A percentile compares a stretch with the other conserved stretches of the same genome.
Evolutionary conservation across 257 asterid genomes (phyloP).

Genomic region (Primulina huaijiensis): DNA sequence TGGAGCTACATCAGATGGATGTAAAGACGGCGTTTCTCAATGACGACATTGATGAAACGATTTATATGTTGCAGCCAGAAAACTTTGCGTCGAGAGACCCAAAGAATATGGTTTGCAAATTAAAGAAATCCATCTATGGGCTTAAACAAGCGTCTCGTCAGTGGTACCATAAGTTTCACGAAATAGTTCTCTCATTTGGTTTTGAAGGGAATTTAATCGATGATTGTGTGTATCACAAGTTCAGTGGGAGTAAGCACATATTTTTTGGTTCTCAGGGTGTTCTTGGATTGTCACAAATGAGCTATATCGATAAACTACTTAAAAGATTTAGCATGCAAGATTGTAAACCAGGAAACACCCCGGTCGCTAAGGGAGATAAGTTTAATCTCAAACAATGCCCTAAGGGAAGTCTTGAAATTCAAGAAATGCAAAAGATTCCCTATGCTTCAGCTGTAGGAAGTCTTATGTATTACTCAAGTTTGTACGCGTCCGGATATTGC

Average conservation of each 20-base stretch:
- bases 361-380: background rate
- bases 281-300: background rate
- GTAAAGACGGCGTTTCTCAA: background rate
- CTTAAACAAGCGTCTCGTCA: background rate
- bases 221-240: too few relatives aligned
- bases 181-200: too few relatives aligned
- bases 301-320: background rate
- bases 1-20: background rate
- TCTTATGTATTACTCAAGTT: background rate
- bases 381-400: background rate
- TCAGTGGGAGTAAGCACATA: too few relatives aligned
- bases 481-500: too few relatives aligned
- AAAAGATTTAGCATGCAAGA: background rate
- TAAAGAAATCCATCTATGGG: background rate
- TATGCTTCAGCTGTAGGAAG: background rate
- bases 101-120: background rate
- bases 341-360: background rate
- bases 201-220: too few relatives aligned
- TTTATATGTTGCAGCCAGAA: too few relatives aligned
- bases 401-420: background rate
- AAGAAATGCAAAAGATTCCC: too few relatives aligned
- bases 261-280: too few relatives aligned
- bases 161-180: background rate
- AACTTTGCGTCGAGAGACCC: background rate
- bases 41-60: background rate